Evolutionary conservation across 176 grass and related monocot species (phyloP), one percentile per base, ranked within the genome.

Genomic region (Oropetium thomaeum): DNA sequence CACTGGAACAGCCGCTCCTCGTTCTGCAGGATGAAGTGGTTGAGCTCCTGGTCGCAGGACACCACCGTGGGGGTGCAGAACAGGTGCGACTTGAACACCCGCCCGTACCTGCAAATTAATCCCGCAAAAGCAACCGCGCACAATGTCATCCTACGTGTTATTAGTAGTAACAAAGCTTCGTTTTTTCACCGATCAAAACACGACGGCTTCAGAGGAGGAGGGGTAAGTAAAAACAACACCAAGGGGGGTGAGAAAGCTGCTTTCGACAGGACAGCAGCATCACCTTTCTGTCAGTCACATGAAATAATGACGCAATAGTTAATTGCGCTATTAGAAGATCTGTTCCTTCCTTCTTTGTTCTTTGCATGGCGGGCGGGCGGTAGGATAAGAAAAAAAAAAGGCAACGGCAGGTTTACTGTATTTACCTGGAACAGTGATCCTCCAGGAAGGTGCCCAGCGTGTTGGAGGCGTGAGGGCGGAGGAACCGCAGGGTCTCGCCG

Each of bases 11-110:
- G 76, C 75, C 78, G 87, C 83, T 95, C 92, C 80, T 96, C 92
- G 71, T 96, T 96, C 72, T 96, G 92, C 76, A 96, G 92, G 70
- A 96, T 96, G 92, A 96, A 96, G 69, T 96, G 85, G 86, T 96
- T 96, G 72, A 96, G 92, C 35, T 96, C 92, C 68, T 81, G 85
- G 83, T 96, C 92, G 74, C 92, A 96, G 15, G 92, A 96, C 61
- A 96, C 92, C 52, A 96, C 60, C 12, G 92, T 89, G 32, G 92
- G 92, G 30, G 76, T 84, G 72, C 82, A 86, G 83, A 96, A 96
- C 55, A 96, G 83, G 83, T 96, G 92, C 16, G 92, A 96, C 82
- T 89, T 96, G 88, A 96, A 96, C 67, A 96, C 92, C 62, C 75
- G 88, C 69, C 92, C 92, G 40, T 95, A 91, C 86, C 92, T 96